Evolutionary conservation across 371 early-diverging fungal species (phyloP), one percentile per base, ranked within the genome.

Genomic region (Blakeslea trispora): DNA sequence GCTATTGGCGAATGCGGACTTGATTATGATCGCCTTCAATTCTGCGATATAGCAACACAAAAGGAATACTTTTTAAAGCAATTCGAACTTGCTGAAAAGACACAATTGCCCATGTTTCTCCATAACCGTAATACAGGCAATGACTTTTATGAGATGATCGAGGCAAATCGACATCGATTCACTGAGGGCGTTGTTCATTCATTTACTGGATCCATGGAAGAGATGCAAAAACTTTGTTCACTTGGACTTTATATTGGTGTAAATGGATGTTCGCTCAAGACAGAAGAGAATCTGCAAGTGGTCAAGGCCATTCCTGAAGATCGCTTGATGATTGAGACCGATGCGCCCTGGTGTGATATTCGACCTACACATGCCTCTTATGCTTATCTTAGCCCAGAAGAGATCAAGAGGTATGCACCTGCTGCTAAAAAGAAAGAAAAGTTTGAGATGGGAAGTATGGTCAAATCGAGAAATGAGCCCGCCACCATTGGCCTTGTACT

Each of bases 251-350:
- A 88, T 69, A 96, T 99, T 68, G 98, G 99, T 19, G 81, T 99
- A 61, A 99, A 99, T 68, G 99, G 99, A 10, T 97, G 97, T 63
- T 95, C 95, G 2, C 69, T 98, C 32, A 97, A 94, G 68, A 94
- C 93, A 0, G 84, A 89, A 45, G 93, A 91, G 32, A 92, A 92
- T 61, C 41, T 96, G 5, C 80, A 88, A 3, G 90, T 92, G 0
- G 88, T 92, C 6, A 83, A 81, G 53, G 68, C 68, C n/a, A 86
- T 99, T 21, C 98, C 99, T 11, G 55, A 85, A 35, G 90, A 96
- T 24, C 71, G 78, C 32, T 60, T 99, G 15, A 82, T 99, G 85
- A 58, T 99, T 46, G 99, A 98, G 74, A 98, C 99, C 65, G 96
- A 96, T 81, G 92, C 90, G 7, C 97, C 97, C 11, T 96, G 93